These are phyloP conservation scores for Tulasnella sp. DNA, from an alignment of 768 basidiomycete species.

Conservation along the genomic window DNA sequence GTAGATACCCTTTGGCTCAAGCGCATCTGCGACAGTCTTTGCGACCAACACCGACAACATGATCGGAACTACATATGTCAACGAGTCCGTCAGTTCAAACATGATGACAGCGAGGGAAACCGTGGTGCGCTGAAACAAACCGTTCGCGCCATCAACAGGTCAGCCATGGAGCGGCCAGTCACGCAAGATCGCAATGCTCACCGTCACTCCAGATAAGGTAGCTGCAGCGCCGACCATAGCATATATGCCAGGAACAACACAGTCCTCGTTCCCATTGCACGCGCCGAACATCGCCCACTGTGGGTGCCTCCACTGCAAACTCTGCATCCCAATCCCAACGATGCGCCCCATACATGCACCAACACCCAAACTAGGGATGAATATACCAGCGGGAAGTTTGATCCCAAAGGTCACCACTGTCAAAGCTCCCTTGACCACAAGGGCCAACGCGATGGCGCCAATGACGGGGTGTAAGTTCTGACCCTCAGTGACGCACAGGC, in stretches of 20 bases:
- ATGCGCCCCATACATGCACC: slow-evolving; percentile 90
- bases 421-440: slow-evolving; percentile 68
- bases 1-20: slow-evolving; percentile 92
- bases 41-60: slow-evolving; percentile 79
- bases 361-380: slow-evolving; percentile 91
- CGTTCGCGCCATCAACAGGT: no score
- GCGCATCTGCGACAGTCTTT: slow-evolving; percentile 77
- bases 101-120: slow-evolving; percentile 94
- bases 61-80: slow-evolving; percentile 85
- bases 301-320: slow-evolving; percentile 54
- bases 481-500: slow-evolving; percentile 52
- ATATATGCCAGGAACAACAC: slow-evolving; percentile 83
- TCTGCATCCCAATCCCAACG: slow-evolving; percentile 70
- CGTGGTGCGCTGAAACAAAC: slow-evolving; percentile 77
- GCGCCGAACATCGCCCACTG: slow-evolving; percentile 46
- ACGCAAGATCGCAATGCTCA: slow-evolving; percentile 38
- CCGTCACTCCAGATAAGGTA: slow-evolving; percentile 88
- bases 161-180: no score
- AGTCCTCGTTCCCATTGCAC: slow-evolving; percentile 53
- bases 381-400: slow-evolving; percentile 86
- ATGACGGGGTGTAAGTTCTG: slow-evolving; percentile 31
- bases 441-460: slow-evolving; percentile 54
- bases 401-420: slow-evolving; percentile 90
- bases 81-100: slow-evolving; percentile 86
- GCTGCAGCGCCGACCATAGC: slow-evolving; percentile 95